A percentile compares a stretch with the other conserved stretches of the same genome.
Evolutionary conservation across 352 stramenopile species (phyloP).

Genomic region (Phytophthora rubi): DNA sequence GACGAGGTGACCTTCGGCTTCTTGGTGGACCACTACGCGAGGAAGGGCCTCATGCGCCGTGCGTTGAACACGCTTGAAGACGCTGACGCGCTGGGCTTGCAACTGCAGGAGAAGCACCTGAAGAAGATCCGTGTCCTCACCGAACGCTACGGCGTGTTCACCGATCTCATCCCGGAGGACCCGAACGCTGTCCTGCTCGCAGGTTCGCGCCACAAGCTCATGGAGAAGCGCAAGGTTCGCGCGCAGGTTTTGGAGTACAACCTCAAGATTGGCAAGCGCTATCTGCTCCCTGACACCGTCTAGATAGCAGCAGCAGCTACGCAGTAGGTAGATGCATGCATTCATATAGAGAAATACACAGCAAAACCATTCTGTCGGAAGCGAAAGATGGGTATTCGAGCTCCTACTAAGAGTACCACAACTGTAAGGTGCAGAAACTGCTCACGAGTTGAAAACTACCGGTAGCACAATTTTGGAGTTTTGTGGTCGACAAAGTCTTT

Average conservation of each 20-base stretch:
- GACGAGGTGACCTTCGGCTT: constrained; percentile 70
- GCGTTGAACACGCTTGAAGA: constrained; percentile 73
- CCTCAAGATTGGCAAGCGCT: constrained; percentile 75
- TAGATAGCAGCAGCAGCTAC: constrained; percentile 18
- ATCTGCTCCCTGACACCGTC: constrained; percentile 59
- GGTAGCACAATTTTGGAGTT: no score
- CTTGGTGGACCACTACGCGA: constrained; percentile 80
- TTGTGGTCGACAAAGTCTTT: no score
- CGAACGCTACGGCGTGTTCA: constrained; percentile 75
- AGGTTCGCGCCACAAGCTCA: constrained; percentile 70
- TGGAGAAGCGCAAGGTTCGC: constrained; percentile 81
- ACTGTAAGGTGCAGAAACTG: no score
- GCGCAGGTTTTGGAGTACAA: constrained; percentile 77
- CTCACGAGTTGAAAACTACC: no score
- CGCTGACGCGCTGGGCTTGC: constrained; percentile 54
- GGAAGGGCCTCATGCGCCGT: constrained; percentile 64
- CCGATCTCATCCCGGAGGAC: constrained; percentile 79
- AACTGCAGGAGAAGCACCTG: constrained; percentile 67
- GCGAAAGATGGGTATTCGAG: no score
- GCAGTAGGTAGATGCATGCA: constrained; percentile 18
- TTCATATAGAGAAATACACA: constrained; percentile 6
- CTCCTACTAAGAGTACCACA: no score
- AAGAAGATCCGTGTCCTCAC: constrained; percentile 74
- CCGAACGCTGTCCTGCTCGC: constrained; percentile 72
- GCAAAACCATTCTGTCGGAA: neutral